Base-by-base conservation (phyloP, 306 rosid species). In the Prunus padus region DNA sequence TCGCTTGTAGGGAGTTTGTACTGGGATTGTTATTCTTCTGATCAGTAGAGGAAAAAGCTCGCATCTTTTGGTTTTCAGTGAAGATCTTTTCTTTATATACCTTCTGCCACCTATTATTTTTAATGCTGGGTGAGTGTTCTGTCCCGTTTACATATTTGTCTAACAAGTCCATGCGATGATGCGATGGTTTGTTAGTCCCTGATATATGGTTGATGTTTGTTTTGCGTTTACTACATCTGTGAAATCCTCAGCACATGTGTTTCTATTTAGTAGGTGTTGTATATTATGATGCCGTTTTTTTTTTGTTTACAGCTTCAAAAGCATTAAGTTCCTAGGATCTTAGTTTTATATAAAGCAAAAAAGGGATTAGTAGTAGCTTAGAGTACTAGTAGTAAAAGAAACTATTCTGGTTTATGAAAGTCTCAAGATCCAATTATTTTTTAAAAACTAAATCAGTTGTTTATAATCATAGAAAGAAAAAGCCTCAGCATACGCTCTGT, bases 61-160 rank as follows among this genome's bases (percentile, higher is more conserved):
- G 9, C 99, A 83, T 87, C 87, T 96, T 73, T 87, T 96, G 31
- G 97, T 96, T 59, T 96, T 96, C 74, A 92, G 96, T 52, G 99
- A 96, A 87, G 99, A 90, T 77, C 89, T 88, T 66, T 96, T 96
- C 90, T 92, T 96, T 64, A 92, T 96, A 80, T 96, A 96, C 82
- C 91, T 96, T 72, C 92, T 96, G 61, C 99, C 99, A 13, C 99
- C 99, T 3, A 96, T 96, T 74, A 96, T 96, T 84, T 96, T 96
- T 59, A 96, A 92, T 76, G 99, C 98, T 2, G 99, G 99, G 99
- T 92, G 85, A 89, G 16, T 75, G 50, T 76, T 72, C 62, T 42
- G 55, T 65, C 59, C 37, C 44, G 12, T 72, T 45, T 50, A 18
- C 51, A 8, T 52, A 37, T 22, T 22, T 79, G 28, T 74, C 13